phyloP scores from a whole-genome alignment of 352 stramenopile genomes.

The Globisporangium uncinulatum region DNA sequence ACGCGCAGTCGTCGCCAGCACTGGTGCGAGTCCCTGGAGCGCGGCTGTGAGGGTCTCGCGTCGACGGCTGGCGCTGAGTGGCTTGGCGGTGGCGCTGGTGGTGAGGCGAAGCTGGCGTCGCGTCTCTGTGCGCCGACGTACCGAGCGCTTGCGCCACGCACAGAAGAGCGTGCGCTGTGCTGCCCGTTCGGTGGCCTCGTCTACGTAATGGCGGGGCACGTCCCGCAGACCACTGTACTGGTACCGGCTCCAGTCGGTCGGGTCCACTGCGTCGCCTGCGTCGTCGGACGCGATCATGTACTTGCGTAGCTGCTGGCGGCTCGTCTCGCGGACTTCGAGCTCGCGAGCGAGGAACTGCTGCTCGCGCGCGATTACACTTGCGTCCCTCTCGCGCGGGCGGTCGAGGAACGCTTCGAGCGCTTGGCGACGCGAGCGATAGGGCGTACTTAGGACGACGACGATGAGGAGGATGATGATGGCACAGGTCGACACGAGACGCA shows the following conservation, averaged over 20 bases:
- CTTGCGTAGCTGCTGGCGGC: constrained; percentile 48
- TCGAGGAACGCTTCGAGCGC: constrained; percentile 45
- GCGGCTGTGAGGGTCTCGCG: background rate
- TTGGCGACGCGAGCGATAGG: background rate
- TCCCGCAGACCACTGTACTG: constrained; percentile 35
- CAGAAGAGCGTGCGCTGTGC: constrained; percentile 60
- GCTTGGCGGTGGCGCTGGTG: constrained; percentile 23
- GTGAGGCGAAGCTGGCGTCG: constrained; percentile 19
- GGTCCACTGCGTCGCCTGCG: constrained; percentile 24
- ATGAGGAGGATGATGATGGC: no score
- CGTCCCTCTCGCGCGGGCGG: constrained; percentile 33
- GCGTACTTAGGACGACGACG: background rate
- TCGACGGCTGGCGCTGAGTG: background rate
- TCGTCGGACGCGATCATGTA: constrained; percentile 73
- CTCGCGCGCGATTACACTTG: constrained; percentile 33
- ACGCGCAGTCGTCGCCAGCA: background rate
- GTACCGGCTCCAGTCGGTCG: constrained; percentile 60
- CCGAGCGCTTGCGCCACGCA: constrained; percentile 32
- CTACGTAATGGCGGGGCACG: constrained; percentile 39
- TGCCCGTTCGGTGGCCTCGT: constrained; percentile 35
- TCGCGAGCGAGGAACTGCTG: constrained; percentile 56
- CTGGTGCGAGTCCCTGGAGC: background rate
- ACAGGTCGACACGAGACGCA: constrained; percentile 4
- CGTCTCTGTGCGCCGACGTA: constrained; percentile 32
- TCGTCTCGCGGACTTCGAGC: constrained; percentile 46